Evolutionary conservation across 202 grass and related monocot species (phyloP).

Genomic region (Elaeis oleifera): DNA sequence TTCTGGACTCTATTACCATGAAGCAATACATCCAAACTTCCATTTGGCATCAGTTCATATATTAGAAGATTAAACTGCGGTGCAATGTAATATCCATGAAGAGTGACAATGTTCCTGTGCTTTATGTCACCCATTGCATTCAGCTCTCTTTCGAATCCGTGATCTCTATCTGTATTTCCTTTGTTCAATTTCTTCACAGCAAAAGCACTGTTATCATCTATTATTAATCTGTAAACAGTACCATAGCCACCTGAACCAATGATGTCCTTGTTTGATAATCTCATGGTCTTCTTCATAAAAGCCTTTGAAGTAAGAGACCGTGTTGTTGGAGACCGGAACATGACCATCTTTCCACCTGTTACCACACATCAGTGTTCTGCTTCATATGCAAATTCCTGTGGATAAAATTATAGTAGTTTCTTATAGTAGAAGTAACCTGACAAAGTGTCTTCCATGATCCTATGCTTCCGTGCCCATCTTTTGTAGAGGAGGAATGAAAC

Average conservation of each 20-base stretch:
- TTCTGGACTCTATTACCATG: slow-evolving; percentile 20
- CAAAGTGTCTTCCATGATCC: slow-evolving; percentile 55
- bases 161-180: slow-evolving; percentile 43
- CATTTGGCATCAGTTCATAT: slow-evolving; percentile 80
- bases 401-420: neutral
- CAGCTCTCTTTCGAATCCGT: slow-evolving; percentile 69
- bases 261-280: slow-evolving; percentile 57
- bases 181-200: slow-evolving; percentile 63
- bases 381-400: neutral
- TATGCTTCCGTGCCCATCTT: slow-evolving; percentile 56
- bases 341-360: slow-evolving; percentile 66
- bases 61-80: slow-evolving; percentile 76
- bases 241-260: slow-evolving; percentile 65
- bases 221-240: slow-evolving; percentile 41
- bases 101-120: slow-evolving; percentile 64
- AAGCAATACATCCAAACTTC: slow-evolving; percentile 54
- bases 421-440: slow-evolving; percentile 19
- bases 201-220: slow-evolving; percentile 39
- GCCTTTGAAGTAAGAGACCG: slow-evolving; percentile 45
- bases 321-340: slow-evolving; percentile 41
- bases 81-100: slow-evolving; percentile 65
- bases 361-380: neutral
- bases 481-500: slow-evolving; percentile 67
- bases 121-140: slow-evolving; percentile 79
- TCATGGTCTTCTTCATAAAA: slow-evolving; percentile 46